Base-by-base conservation (phyloP, 805 yeast genomes). In the Cyberlindnera saturnus region DNA sequence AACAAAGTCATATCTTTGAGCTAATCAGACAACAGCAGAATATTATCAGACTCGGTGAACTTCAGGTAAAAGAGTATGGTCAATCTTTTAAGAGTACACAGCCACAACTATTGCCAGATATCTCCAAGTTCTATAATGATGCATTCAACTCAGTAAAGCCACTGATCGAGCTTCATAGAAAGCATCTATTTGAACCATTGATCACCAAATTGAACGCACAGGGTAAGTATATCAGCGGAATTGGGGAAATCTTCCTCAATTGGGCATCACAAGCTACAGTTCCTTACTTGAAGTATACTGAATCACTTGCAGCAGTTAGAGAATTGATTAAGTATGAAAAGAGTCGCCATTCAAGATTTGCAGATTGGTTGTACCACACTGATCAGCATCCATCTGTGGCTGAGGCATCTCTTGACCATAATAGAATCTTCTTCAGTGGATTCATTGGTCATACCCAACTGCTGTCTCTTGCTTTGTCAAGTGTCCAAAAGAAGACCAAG, bases 1-100 rank as follows among this genome's bases (percentile, higher is more conserved):
- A 79, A 32, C 96, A 87, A 58, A 81, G 86, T 43, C 79, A 81
- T 44, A 73, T 86, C 4, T 88, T 83, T 62, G 96, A 87, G 57
- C 64, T 86, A 38, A 76, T 87, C 26, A 70, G 79, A 43, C 74
- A 79, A 38, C 95, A 86, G 50, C 86, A 82, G 52, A 73, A 78
- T 15, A 83, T 82, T 41, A 73, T 86, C 19, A 79, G 76, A 39
- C 73, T 86, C 55, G 82, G 89, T 2, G 71, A 73, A 47, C 77
- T 82, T 3, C 82, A 86, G 41, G 67, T 83, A 3, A 75, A 75
- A 31, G 74, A 75, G 7, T 79, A 74, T 47, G 82, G 84, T 2
- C 66, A 64, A 18, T 59, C 67, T 4, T 64, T 67, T 45, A 60
- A 61, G 39, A 57, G 60, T 13, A 65, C 66, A 26, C 57, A 61